Evolutionary conservation across 768 basidiomycete genomes (phyloP).

Genomic region (Kwoniella bestiolae): DNA sequence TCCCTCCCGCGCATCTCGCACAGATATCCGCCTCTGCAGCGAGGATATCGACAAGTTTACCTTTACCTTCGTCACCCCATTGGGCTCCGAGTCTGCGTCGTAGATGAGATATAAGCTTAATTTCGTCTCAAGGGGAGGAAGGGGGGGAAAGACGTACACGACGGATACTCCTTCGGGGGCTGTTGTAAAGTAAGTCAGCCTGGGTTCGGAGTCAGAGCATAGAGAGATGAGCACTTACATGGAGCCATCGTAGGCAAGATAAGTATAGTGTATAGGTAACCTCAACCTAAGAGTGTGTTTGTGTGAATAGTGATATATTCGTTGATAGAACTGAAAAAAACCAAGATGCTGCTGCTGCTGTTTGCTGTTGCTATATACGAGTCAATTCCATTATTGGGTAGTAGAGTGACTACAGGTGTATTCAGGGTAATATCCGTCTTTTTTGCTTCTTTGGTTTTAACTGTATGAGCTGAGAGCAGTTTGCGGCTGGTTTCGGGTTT

Average conservation of each 20-base stretch:
- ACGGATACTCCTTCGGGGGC: conserved; percentile 56
- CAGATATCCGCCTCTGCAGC: conserved; percentile 87
- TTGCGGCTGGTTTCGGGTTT: neutral
- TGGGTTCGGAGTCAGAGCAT: neutral
- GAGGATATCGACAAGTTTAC: conserved; percentile 94
- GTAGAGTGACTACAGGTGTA: neutral
- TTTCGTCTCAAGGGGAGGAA: neutral
- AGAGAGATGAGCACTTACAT: conserved; percentile 7
- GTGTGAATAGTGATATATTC: neutral
- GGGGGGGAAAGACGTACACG: conserved; percentile 39
- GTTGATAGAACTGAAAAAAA: neutral
- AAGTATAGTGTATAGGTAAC: conserved; percentile 1
- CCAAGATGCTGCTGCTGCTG: neutral
- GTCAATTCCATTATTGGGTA: no score
- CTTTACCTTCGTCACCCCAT: conserved; percentile 61
- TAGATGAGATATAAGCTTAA: neutral
- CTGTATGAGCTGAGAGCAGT: no score
- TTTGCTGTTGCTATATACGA: no score
- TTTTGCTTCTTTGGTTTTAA: neutral
- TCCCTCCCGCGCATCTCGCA: conserved; percentile 95
- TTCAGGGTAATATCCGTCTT: neutral
- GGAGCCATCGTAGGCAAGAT: conserved; percentile 26
- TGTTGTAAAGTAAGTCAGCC: conserved; percentile 13
- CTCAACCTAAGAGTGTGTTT: conserved; percentile 11
- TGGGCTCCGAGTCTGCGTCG: conserved; percentile 57